Base-by-base conservation (phyloP, 192 early-diverging fungal genomes). In the Coemansia sp. region DNA sequence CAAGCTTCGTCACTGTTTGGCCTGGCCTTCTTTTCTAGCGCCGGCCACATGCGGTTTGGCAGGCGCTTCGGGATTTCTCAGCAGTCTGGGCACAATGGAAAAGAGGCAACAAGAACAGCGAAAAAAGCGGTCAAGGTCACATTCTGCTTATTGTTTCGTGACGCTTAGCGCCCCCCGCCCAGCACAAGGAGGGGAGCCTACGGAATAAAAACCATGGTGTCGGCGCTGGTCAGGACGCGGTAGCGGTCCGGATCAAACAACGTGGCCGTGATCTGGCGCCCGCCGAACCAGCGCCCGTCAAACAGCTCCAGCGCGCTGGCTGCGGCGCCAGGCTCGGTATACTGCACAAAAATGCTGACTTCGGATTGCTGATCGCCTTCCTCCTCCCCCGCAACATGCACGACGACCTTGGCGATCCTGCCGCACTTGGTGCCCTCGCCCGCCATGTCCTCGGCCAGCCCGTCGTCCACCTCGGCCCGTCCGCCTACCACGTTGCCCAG, bases 401-500 rank as follows among this genome's bases (percentile, higher is more conserved):
- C 75, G 23, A 79, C 67, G 0, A 91, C 86, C 29, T 77, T 78
- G 32, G 46, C 44, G 5, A 94, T 82, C 38, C 60, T 57, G 1
- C 91, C 91, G 50, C 82, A 91, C 62, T 92, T 92, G 50, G 59
- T 59, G 41, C 85, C 90, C 54, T 94, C 91, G 38, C 86, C 84
- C 10, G 71, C 69, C 50, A 94, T 88, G 54, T 94, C 91, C 1
- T 79, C 82, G n/a, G 86, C 79, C 36, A 94, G 76, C 12, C 83
- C 75, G 35, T 87, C 82, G 70, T 94, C 91, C 19, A 87, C 73
- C 23, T 94, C 89, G 5, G 78, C 74, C 8, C 82, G 64, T 6
- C 73, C 68, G 20, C 85, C 86, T 12, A 81, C 83, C 50, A 92
- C 90, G 38, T 78, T 77, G 27, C 86, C 67, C 13, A 78, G 53